Percentiles rank a stretch among this genome's conserved stretches.
phyloP scores from a whole-genome alignment of 805 yeast species.

The Lachancea meyersii region DNA sequence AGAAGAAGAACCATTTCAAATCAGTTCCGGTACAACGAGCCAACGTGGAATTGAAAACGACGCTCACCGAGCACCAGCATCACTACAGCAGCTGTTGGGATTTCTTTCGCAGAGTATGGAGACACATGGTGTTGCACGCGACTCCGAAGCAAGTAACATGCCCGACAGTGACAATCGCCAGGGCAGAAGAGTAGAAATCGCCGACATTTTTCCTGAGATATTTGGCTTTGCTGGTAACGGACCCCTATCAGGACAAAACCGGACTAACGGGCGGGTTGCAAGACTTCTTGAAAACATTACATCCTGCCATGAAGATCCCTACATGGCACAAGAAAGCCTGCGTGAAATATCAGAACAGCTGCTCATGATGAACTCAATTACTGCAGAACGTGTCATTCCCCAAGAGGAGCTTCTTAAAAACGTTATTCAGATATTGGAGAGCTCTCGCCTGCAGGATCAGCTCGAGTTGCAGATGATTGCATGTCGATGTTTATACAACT shows the following conservation, averaged over 20 bases:
- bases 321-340: constrained; percentile 53
- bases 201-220: constrained; percentile 37
- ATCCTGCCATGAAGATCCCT: constrained; percentile 46
- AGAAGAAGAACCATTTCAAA: neutral
- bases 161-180: constrained; percentile 4
- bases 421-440: constrained; percentile 52
- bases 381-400: constrained; percentile 61
- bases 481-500: constrained; percentile 75
- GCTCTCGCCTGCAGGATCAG: constrained; percentile 53
- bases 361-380: constrained; percentile 59
- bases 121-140: constrained; percentile 4
- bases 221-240: constrained; percentile 29
- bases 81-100: constrained; percentile 16
- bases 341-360: constrained; percentile 59
- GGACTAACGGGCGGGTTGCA: constrained; percentile 19
- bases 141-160: neutral
- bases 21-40: neutral
- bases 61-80: neutral
- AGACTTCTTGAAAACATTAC: constrained; percentile 26
- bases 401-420: constrained; percentile 47
- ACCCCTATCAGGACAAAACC: neutral
- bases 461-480: constrained; percentile 78
- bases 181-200: constrained; percentile 22
- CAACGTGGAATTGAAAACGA: neutral
- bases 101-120: constrained; percentile 13